Evolutionary conservation across 164 flowering plant species (phyloP).

Genomic region (Liriodendron chinense): DNA sequence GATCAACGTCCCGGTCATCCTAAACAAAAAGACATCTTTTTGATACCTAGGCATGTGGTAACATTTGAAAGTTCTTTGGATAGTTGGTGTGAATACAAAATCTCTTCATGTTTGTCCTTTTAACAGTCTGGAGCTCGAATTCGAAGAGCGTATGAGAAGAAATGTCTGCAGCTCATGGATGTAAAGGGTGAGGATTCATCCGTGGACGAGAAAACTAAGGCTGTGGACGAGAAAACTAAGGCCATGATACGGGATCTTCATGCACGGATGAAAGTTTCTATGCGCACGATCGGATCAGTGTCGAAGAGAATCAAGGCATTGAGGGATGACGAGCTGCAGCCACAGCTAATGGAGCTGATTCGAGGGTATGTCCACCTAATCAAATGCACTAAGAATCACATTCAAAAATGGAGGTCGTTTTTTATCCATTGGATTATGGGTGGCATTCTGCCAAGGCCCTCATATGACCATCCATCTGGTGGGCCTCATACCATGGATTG

Average conservation of each 20-base stretch:
- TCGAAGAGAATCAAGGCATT: slow-evolving; percentile 84
- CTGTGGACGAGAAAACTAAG: slow-evolving; percentile 72
- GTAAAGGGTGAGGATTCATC: slow-evolving; percentile 76
- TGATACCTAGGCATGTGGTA: no score
- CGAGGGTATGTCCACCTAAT: slow-evolving; percentile 60
- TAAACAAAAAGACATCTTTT: no score
- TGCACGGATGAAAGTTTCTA: slow-evolving; percentile 84
- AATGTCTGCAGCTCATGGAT: slow-evolving; percentile 63
- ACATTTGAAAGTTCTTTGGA: neutral
- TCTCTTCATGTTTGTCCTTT: neutral
- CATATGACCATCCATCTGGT: no score
- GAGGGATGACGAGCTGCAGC: slow-evolving; percentile 88
- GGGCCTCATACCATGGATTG: no score
- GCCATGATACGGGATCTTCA: slow-evolving; percentile 73
- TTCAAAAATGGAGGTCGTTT: no score
- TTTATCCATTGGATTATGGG: no score
- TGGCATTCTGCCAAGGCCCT: no score
- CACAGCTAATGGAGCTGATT: slow-evolving; percentile 83
- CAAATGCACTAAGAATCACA: no score
- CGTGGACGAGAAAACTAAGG: slow-evolving; percentile 68
- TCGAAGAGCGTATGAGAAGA: slow-evolving; percentile 86
- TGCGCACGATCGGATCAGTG: slow-evolving; percentile 80
- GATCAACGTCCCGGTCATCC: neutral
- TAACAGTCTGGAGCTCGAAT: slow-evolving; percentile 76
- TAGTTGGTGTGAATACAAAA: neutral